Evolutionary conservation across 768 basidiomycete genomes (phyloP), one percentile per base, ranked within the genome.

Genomic region (Cystofilobasidium ferigula): DNA sequence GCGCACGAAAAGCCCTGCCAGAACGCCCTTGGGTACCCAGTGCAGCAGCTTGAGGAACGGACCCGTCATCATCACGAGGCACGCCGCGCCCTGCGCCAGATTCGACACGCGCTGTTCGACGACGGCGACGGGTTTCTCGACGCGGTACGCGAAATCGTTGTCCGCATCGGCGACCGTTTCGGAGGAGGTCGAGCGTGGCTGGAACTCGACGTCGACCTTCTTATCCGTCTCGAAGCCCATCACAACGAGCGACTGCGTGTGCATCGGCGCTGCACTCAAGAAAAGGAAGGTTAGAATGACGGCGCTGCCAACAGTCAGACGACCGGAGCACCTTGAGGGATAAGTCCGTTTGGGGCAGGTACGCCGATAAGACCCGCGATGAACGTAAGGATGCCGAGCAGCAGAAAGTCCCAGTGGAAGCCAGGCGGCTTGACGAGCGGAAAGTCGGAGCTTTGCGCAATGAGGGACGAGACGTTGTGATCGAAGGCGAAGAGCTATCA

Each of bases 81-180:
- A 88, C 38, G 89, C 76, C 16, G 82, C 76, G 26, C 93, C 89
- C 74, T 95, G 88, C 0, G 84, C 86, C 24, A 95, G 80, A 73
- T 95, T 93, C 10, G 89, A 93, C 14, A 89, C 84, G n/a, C 92
- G 81, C 76, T 95, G 92, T 73, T 97, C 92, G 5, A 95, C 87
- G 1, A 95, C 87, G 0, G 82, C 82, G 0, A 78, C 73, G n/a
- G 78, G 73, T 4, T 76, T 73, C 64, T 79, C 75, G 54, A 59
- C 42, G 24, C 38, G 22, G 28, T 38, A 14, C 22, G 22, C 26
- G 42, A 32, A 28, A n/a, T 36, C 57, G 45, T 59, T 22, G 26
- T 28, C 62, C 9, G 6, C 1, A 2, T 36, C n/a, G n/a, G 6
- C 24, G 3, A 8, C 28, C 28, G 32, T 26, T 24, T 35, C 28